Evolutionary conservation across 2,329 filamentous ascomycete species (phyloP).

Genomic region (Claviceps africana): DNA sequence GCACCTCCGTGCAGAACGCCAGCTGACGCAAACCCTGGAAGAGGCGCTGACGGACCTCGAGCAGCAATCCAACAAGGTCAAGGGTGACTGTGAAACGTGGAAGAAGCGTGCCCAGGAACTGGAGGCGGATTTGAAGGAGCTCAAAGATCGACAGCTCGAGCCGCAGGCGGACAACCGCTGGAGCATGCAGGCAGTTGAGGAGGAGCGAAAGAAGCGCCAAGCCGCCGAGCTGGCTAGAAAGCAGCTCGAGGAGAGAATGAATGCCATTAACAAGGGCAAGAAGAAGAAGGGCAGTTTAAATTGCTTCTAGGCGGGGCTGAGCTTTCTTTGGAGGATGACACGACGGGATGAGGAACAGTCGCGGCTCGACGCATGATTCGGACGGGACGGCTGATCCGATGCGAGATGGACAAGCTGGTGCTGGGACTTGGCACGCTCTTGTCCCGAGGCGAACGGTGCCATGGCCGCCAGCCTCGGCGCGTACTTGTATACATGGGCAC

Average conservation of each 20-base stretch:
- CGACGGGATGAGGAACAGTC: background rate
- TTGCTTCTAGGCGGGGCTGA: conserved; percentile 59
- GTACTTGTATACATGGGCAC: background rate
- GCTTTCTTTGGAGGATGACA: conserved; percentile 8
- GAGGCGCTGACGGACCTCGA: conserved; percentile 92
- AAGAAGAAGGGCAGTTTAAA: conserved; percentile 94
- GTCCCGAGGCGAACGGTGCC: background rate
- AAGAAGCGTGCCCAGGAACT: conserved; percentile 69
- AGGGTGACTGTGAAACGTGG: conserved; percentile 80
- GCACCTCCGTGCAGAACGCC: conserved; percentile 88
- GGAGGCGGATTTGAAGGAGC: conserved; percentile 56
- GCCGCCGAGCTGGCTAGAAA: conserved; percentile 80
- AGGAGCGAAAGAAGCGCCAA: conserved; percentile 84
- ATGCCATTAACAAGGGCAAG: conserved; percentile 73
- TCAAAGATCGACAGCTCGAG: conserved; percentile 37
- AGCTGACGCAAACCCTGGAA: conserved; percentile 87
- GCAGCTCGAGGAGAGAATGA: conserved; percentile 90
- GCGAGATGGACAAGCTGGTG: too few relatives aligned
- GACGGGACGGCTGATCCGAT: background rate
- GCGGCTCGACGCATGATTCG: background rate
- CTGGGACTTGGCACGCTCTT: background rate
- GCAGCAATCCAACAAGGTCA: conserved; percentile 79
- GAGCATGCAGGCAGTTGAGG: conserved; percentile 82
- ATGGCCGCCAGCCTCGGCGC: background rate
- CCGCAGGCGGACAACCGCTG: conserved; percentile 42